Percentiles rank a stretch among this genome's conserved stretches.
Evolutionary conservation across 192 early-diverging fungal genomes (phyloP).

Genomic region (Coemansia sp.): DNA sequence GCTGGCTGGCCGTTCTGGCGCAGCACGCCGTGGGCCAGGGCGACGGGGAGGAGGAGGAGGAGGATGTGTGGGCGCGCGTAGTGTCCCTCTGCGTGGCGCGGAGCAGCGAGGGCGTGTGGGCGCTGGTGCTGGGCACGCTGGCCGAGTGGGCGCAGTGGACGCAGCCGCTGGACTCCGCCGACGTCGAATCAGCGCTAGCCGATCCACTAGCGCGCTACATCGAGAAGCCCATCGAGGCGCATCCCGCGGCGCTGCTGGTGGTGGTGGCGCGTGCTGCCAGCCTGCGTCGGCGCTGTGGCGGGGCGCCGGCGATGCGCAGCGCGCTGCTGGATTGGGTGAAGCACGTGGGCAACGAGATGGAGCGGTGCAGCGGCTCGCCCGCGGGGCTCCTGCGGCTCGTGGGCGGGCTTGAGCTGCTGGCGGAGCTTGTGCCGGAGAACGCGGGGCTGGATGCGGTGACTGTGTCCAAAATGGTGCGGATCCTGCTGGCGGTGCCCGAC

Average conservation of each 20-base stretch:
- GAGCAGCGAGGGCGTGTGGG: conserved; percentile 16
- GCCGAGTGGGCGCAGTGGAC: conserved; percentile 42
- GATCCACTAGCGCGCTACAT: conserved; percentile 19
- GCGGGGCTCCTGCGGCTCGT: background rate
- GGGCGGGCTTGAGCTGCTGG: conserved; percentile 32
- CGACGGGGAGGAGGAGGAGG: too few relatives aligned
- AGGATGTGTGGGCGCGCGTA: conserved; percentile 15
- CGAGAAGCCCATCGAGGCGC: background rate
- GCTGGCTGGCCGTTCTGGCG: conserved; percentile 24
- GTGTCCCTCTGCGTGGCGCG: background rate
- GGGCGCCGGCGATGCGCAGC: conserved; percentile 36
- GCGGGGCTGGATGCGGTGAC: conserved; percentile 7
- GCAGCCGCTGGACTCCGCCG: conserved; percentile 4
- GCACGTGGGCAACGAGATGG: background rate
- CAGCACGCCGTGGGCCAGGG: background rate
- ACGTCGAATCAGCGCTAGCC: conserved; percentile 26
- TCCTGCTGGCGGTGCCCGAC: conserved; percentile 10
- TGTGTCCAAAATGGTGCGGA: conserved; percentile 12
- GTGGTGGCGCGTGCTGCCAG: conserved; percentile 18
- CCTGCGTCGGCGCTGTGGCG: conserved; percentile 21
- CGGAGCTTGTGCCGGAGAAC: conserved; percentile 31
- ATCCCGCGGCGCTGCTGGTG: background rate
- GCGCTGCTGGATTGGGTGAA: conserved; percentile 22
- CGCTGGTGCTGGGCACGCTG: conserved; percentile 25
- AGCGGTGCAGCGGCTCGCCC: background rate